Evolutionary conservation across 73 alveolate species (phyloP).

Genomic region (Diophrys sp.): DNA sequence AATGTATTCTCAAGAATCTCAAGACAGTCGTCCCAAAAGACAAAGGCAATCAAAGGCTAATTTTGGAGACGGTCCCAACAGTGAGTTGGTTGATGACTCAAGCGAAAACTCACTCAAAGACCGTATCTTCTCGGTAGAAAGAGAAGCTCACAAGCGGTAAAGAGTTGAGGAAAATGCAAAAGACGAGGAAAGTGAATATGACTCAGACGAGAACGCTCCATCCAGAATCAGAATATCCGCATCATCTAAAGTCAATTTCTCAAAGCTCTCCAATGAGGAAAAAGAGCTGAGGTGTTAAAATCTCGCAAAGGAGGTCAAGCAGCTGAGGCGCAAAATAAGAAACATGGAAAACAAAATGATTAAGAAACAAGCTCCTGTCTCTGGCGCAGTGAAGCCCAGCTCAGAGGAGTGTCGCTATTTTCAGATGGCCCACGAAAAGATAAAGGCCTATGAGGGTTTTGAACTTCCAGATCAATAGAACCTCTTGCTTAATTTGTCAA

Average conservation of each 20-base stretch:
- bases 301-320: constrained; percentile 32
- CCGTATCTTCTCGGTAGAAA: not conserved
- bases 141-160: constrained; percentile 9
- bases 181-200: constrained; percentile 14
- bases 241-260: constrained; percentile 32
- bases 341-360: constrained; percentile 25
- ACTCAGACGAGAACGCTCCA: constrained; percentile 4
- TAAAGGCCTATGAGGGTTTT: constrained; percentile 2
- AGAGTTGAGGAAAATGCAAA: not conserved
- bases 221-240: constrained; percentile 27
- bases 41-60: not conserved
- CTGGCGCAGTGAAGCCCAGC: not conserved
- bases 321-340: constrained; percentile 26
- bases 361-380: not conserved
- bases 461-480: constrained; percentile 30
- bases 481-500: constrained; percentile 16
- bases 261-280: constrained; percentile 28
- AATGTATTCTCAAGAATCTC: not conserved
- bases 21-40: not conserved
- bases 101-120: not conserved
- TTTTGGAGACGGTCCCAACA: not conserved
- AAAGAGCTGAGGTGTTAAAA: constrained; percentile 33
- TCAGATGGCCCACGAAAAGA: constrained; percentile 10
- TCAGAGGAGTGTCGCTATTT: not conserved
- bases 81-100: not conserved